Evolutionary conservation across 1,284 basidiomycete species (phyloP), one percentile per base, ranked within the genome.

Genomic region (Heterobasidion irregulare): DNA sequence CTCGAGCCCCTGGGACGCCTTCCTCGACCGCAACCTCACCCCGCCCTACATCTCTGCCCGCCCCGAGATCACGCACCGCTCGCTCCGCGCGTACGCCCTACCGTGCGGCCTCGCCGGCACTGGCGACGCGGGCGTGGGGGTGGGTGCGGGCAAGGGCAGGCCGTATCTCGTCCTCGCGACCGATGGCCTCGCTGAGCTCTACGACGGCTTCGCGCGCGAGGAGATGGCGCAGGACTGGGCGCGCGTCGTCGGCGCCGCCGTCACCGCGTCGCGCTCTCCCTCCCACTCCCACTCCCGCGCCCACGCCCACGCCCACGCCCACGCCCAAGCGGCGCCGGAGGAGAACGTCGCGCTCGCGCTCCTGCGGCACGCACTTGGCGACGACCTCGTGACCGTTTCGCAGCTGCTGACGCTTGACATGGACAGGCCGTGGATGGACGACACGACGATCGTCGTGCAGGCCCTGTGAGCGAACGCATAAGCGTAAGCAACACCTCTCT

Each of bases 1-100:
- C 57, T 80, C 71, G 18, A 77, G 78, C 1, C 78, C 72, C 47
- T 86, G 85, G 80, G 82, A 85, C 61, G 79, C 80, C 54, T 82
- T 84, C 60, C 73, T 87, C 19, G 70, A 74, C 18, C 76, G 77
- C 38, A 86, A 84, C 59, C 69, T 68, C 56, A 83, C 84, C 0
- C 83, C 86, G 32, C 85, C 85, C 1, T 88, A 88, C 62, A 80
- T 88, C 59, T 81, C 80, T 16, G 75, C 83, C 33, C 72, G 75
- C 55, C 79, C 85, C 12, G 84, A 88, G 59, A 75, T 88, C 57
- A 72, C 72, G 15, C 80, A 86, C 64, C 76, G 75, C 54, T 68
- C 67, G 6, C 69, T 86, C 36, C 44, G 26, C 54, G 35, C 13
- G 32, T 3, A 54, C 48, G 26, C 61, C n/a, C n/a, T n/a, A n/a